phyloP scores from a whole-genome alignment of 1,284 basidiomycete species.

The Blastosporella zonata region DNA sequence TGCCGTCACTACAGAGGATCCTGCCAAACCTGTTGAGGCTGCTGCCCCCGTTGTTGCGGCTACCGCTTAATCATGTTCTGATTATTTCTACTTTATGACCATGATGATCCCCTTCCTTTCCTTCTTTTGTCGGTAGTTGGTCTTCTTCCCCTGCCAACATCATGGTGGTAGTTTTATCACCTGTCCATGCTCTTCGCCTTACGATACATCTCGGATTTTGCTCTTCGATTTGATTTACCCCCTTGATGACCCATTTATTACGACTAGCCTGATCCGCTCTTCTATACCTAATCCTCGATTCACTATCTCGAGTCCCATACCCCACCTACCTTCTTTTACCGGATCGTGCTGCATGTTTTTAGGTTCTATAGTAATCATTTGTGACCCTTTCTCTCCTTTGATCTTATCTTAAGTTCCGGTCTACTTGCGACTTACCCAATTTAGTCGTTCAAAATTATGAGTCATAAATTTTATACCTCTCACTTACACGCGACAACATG shows the following conservation, averaged over 20 bases:
- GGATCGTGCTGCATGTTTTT: slow-evolving; percentile 59
- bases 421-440: slow-evolving; percentile 7
- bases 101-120: slow-evolving; percentile 47
- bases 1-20: slow-evolving; percentile 32
- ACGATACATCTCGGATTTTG: slow-evolving; percentile 63
- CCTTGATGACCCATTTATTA: slow-evolving; percentile 46
- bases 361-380: slow-evolving; percentile 56
- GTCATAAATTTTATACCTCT: slow-evolving; percentile 13
- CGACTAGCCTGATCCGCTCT: slow-evolving; percentile 50
- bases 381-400: not conserved
- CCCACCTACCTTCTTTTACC: slow-evolving; percentile 48
- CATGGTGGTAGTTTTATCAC: slow-evolving; percentile 36
- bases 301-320: slow-evolving; percentile 43
- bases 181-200: slow-evolving; percentile 36
- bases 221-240: slow-evolving; percentile 39
- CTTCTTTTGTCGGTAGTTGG: slow-evolving; percentile 37
- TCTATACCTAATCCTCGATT: slow-evolving; percentile 46
- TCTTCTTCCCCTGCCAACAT: slow-evolving; percentile 30
- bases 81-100: slow-evolving; percentile 35
- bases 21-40: slow-evolving; percentile 36
- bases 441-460: slow-evolving; percentile 7
- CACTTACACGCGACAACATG: slow-evolving; percentile 5
- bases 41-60: slow-evolving; percentile 54
- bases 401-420: slow-evolving; percentile 1
- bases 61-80: slow-evolving; percentile 47